Evolutionary conservation across 306 rosid species (phyloP).

Genomic region (Chamaecrista fasciculata): DNA sequence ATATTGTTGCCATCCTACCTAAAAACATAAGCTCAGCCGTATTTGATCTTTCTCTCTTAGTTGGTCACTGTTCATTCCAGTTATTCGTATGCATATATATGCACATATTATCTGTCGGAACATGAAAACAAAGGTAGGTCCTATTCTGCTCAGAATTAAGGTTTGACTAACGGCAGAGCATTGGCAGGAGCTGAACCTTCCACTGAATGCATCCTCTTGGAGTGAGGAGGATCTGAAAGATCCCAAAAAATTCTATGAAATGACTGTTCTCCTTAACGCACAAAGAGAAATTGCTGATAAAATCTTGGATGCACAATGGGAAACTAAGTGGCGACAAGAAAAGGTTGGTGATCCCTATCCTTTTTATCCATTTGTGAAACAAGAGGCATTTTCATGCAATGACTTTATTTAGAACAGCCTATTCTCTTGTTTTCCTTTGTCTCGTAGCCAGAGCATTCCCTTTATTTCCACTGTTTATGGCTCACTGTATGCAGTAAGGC

Average conservation of each 20-base stretch:
- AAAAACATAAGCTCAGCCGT: not conserved
- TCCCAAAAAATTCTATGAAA: slow-evolving; percentile 78
- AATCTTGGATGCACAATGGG: slow-evolving; percentile 91
- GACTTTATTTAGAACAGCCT: slow-evolving; percentile 16
- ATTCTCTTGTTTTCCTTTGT: not conserved
- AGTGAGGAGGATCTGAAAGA: slow-evolving; percentile 80
- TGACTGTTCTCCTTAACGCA: slow-evolving; percentile 93
- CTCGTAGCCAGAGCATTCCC: slow-evolving; percentile 8
- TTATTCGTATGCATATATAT: not conserved
- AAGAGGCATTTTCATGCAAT: slow-evolving; percentile 19
- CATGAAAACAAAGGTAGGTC: not conserved
- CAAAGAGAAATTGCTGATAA: slow-evolving; percentile 91
- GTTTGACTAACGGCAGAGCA: slow-evolving; percentile 38
- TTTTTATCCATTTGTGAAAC: too few species aligned
- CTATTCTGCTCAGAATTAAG: slow-evolving; percentile 8
- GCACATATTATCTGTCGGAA: not conserved
- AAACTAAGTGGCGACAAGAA: slow-evolving; percentile 86
- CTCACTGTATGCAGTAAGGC: not conserved
- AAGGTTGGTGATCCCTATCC: slow-evolving; percentile 52
- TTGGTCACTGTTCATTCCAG: slow-evolving; percentile 1
- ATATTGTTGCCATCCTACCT: not conserved
- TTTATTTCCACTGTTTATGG: not conserved
- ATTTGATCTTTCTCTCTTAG: not conserved
- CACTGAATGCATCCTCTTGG: slow-evolving; percentile 89
- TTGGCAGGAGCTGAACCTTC: slow-evolving; percentile 84